phyloP scores from a whole-genome alignment of 1,284 basidiomycete genomes.

The Fomitopsis betulina region DNA sequence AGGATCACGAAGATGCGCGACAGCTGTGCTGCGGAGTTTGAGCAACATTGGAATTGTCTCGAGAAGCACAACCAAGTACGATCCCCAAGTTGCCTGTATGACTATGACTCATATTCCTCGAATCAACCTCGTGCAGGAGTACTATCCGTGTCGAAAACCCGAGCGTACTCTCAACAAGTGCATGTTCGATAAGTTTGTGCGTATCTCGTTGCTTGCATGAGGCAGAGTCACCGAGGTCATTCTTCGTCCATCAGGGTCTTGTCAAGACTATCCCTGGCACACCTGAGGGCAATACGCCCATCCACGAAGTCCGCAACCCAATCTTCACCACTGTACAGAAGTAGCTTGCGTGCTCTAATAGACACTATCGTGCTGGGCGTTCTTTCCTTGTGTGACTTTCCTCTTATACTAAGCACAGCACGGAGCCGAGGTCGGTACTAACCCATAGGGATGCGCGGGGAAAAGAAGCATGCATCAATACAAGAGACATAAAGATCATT shows the following conservation, averaged over 20 bases:
- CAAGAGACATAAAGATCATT: neutral
- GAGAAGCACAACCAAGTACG: constrained; percentile 93
- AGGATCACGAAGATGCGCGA: constrained; percentile 94
- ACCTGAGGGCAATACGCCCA: constrained; percentile 78
- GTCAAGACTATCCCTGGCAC: constrained; percentile 92
- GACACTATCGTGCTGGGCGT: neutral
- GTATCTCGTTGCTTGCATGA: constrained; percentile 22
- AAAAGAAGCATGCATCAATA: neutral
- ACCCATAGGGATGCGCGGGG: neutral
- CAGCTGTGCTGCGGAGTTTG: constrained; percentile 86
- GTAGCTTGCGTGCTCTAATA: constrained; percentile 30
- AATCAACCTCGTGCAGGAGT: constrained; percentile 55
- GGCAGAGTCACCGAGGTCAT: neutral
- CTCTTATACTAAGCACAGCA: no score
- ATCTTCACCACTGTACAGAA: constrained; percentile 78
- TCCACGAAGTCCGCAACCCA: constrained; percentile 89
- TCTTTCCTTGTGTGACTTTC: neutral
- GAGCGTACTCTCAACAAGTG: constrained; percentile 92
- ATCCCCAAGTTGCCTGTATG: constrained; percentile 2
- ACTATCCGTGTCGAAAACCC: constrained; percentile 85
- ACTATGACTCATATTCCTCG: neutral
- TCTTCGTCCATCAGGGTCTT: constrained; percentile 58
- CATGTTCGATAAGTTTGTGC: constrained; percentile 93
- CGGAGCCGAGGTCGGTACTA: no score
- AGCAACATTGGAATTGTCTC: constrained; percentile 93